These are phyloP conservation scores for Zasmidium cellare DNA, from an alignment of 2,329 filamentous ascomycete genomes.

Conservation along the genomic window DNA sequence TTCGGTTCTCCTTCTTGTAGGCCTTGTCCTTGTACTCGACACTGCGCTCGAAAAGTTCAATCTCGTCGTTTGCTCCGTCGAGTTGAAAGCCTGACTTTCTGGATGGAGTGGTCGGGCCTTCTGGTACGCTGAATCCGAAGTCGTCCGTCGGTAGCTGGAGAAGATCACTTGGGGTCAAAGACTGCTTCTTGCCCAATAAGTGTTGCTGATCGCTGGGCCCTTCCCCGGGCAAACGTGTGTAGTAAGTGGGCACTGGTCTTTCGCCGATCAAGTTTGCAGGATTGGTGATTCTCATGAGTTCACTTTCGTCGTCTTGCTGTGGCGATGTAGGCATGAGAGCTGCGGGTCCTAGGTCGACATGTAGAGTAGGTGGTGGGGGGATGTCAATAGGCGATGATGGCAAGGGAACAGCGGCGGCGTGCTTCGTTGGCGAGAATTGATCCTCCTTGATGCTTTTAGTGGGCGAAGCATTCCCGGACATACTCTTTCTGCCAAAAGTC, in stretches of 20 bases:
- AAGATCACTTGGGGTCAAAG: slow-evolving; percentile 7
- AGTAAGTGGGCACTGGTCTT: slow-evolving; percentile 13
- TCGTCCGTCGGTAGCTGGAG: slow-evolving; percentile 13
- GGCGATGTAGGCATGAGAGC: slow-evolving; percentile 15
- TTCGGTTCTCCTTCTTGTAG: slow-evolving; percentile 19
- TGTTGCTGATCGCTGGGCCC: slow-evolving; percentile 3
- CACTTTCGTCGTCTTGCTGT: slow-evolving; percentile 4
- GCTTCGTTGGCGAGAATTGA: slow-evolving; percentile 10
- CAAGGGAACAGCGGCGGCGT: slow-evolving; percentile 18
- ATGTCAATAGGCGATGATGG: slow-evolving; percentile 29
- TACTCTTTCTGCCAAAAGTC: slow-evolving; percentile 15
- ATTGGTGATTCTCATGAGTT: slow-evolving; percentile 15
- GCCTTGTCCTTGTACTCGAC: slow-evolving; percentile 21
- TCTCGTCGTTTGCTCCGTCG: slow-evolving; percentile 14
- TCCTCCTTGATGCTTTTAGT: slow-evolving; percentile 6
- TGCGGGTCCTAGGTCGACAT: slow-evolving; percentile 26
- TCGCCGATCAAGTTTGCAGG: slow-evolving; percentile 4
- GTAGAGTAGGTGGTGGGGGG: slow-evolving; percentile 23
- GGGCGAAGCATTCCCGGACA: slow-evolving; percentile 8
- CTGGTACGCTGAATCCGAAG: slow-evolving; percentile 8
- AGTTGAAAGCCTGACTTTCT: slow-evolving; percentile 26
- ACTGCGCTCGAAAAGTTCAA: slow-evolving; percentile 28
- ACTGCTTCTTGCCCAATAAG: not conserved
- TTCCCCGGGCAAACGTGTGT: slow-evolving; percentile 13
- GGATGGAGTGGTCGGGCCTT: slow-evolving; percentile 21